A percentile compares a stretch with the other conserved stretches of the same genome.
These are phyloP conservation scores for Blastobotrys aristatus DNA, from an alignment of 1,139 yeast genomes.

Conservation along the genomic window DNA sequence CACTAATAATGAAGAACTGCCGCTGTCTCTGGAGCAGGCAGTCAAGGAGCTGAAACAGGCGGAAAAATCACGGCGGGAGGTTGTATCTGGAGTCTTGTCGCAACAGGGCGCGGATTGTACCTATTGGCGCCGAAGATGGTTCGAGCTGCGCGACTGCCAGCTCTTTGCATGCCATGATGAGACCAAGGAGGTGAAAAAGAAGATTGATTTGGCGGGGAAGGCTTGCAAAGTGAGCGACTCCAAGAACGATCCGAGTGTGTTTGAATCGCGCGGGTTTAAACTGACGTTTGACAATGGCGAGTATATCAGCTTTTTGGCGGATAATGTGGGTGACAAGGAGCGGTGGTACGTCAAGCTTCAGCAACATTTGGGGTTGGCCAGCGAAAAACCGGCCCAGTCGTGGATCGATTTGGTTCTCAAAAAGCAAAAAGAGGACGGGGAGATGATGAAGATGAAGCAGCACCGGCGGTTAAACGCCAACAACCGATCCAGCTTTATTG, in stretches of 20 bases:
- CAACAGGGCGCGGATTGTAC: constrained; percentile 81
- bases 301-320: constrained; percentile 60
- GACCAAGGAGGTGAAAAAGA: constrained; percentile 57
- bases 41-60: constrained; percentile 5
- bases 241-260: constrained; percentile 30
- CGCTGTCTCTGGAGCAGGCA: constrained; percentile 33
- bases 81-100: constrained; percentile 50
- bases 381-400: background rate
- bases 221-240: constrained; percentile 36
- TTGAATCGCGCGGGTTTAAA: constrained; percentile 43
- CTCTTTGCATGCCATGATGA: constrained; percentile 63
- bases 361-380: background rate
- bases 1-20: constrained; percentile 47
- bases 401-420: constrained; percentile 9
- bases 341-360: constrained; percentile 45
- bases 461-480: background rate
- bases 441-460: background rate
- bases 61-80: background rate
- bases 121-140: constrained; percentile 61
- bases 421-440: background rate
- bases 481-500: constrained; percentile 5
- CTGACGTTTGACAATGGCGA: constrained; percentile 54
- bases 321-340: constrained; percentile 46
- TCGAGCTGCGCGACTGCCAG: constrained; percentile 53
- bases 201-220: constrained; percentile 57